Evolutionary conservation across 2,329 filamentous ascomycete genomes (phyloP).

Genomic region (Penicillium aurantiogriseum): DNA sequence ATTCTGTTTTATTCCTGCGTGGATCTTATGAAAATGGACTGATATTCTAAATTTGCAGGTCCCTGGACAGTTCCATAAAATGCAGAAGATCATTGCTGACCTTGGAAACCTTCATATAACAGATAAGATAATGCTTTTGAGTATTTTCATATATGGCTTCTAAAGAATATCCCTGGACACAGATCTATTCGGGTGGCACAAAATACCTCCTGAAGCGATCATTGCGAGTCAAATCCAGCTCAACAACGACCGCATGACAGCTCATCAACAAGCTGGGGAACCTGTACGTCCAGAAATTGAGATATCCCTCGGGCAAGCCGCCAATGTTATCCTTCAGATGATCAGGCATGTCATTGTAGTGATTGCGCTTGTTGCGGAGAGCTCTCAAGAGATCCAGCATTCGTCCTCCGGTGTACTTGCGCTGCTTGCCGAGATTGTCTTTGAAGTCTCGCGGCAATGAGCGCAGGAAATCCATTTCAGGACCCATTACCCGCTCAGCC

Average conservation of each 20-base stretch:
- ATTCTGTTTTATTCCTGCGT: not conserved
- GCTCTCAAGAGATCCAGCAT: conserved; percentile 86
- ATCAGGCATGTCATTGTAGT: conserved; percentile 94
- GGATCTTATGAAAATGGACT: not conserved
- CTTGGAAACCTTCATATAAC: not conserved
- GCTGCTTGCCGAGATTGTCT: conserved; percentile 85
- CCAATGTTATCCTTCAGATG: conserved; percentile 72
- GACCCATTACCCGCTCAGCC: conserved; percentile 45
- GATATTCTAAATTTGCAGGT: not conserved
- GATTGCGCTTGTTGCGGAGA: conserved; percentile 92
- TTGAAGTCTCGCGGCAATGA: conserved; percentile 77
- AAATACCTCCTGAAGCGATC: conserved; percentile 47
- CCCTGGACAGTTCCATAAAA: not conserved
- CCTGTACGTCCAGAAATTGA: conserved; percentile 75
- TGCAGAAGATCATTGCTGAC: too few species aligned
- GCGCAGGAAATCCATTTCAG: conserved; percentile 73
- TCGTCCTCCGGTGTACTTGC: conserved; percentile 83
- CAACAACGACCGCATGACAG: conserved; percentile 73
- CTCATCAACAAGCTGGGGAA: conserved; percentile 77
- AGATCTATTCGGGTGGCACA: conserved; percentile 33
- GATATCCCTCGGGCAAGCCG: conserved; percentile 72
- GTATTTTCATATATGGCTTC: not conserved
- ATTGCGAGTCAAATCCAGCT: conserved; percentile 55
- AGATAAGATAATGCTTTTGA: not conserved
- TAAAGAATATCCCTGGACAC: accelerated